Evolutionary conservation across 495 filamentous ascomycete species (phyloP), one percentile per base, ranked within the genome.

Genomic region (Penicillium angulare): DNA sequence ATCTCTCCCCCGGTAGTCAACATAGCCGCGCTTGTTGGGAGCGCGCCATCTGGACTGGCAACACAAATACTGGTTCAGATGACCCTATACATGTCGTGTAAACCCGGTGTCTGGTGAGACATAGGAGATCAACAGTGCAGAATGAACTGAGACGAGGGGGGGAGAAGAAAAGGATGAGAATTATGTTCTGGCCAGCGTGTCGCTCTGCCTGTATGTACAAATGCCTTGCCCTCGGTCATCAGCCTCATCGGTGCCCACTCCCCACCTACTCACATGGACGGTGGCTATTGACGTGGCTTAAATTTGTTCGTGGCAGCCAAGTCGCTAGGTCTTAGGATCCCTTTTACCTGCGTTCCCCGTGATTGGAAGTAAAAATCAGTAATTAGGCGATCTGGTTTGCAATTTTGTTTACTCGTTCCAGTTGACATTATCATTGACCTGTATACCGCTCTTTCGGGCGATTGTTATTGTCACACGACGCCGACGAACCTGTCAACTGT

Each of bases 391-490:
- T 29, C 22, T 7, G 27, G 8, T 31, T 31, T 15, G 21, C 7
- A 41, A 12, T 41, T 26, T 20, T 24, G 9, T n/a, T 7, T 2
- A n/a, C 3, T 43, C 18, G 27, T 17, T 9, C 1, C 20, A 13
- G 26, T 16, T 27, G 18, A 15, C 24, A 22, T 22, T n/a, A n/a
- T 21, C 38, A 9, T 24, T 20, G 38, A 29, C 17, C 7, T 50
- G 45, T 42, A 36, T 53, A 44, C 45, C 45, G 44, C 57, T 43
- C 17, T 32, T 56, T 53, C 47, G 53, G 55, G 46, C 16, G 33
- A 47, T 48, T 48, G 45, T 52, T 57, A 49, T 27, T 15, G 53
- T 65, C 59, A 65, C 61, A 64, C 58, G 58, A 64, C 52, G 42
- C 10, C 10, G 21, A 48, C 10, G 32, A 38, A 40, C 61, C 47